phyloP scores from a whole-genome alignment of 148 eudicot genomes.

The Camellia japonica region DNA sequence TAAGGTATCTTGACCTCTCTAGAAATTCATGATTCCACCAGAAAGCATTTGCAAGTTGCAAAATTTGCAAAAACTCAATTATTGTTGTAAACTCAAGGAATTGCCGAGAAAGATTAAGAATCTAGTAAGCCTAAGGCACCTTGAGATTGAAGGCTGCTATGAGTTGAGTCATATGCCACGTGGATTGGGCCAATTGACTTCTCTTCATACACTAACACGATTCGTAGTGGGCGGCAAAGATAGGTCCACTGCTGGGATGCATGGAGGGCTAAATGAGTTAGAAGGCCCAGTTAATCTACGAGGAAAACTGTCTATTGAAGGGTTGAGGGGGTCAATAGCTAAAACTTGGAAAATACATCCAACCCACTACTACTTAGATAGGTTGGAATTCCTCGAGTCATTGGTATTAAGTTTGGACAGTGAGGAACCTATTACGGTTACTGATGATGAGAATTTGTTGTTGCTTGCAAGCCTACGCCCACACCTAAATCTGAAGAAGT shows the following conservation, averaged over 20 bases:
- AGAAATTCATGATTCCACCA: not conserved
- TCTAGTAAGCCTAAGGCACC: constrained; percentile 18
- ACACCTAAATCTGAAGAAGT: not conserved
- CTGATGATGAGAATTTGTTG: not conserved
- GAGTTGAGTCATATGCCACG: not conserved
- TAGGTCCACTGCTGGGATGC: not conserved
- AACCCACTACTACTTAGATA: not conserved
- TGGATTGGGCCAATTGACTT: not conserved
- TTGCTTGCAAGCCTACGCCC: not conserved
- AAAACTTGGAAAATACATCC: not conserved
- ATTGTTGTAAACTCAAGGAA: not conserved
- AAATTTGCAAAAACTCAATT: not conserved
- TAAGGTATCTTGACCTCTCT: not conserved
- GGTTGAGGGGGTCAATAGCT: not conserved
- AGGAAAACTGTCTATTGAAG: not conserved
- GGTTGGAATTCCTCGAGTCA: constrained; percentile 13
- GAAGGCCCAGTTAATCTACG: not conserved
- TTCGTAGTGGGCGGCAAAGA: not conserved
- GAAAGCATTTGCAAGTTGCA: not conserved
- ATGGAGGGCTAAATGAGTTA: not conserved
- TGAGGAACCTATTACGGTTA: not conserved
- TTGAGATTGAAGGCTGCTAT: not conserved
- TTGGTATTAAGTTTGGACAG: no score
- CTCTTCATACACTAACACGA: not conserved
- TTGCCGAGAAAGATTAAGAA: constrained; percentile 18